Evolutionary conservation across 257 asterid species (phyloP).

Genomic region (Forsythia viridissima): DNA sequence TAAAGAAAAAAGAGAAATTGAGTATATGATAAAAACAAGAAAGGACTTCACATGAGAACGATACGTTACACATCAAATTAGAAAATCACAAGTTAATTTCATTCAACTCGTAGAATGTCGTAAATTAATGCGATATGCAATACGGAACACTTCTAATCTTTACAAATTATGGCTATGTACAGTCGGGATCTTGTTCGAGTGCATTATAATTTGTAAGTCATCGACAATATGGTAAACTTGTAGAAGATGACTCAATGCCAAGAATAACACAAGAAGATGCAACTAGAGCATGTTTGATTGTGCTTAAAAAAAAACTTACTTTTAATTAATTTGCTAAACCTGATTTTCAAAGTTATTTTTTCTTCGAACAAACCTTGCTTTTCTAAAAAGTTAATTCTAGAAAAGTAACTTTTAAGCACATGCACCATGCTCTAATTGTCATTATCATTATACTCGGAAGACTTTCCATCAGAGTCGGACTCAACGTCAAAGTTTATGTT

Average conservation of each 20-base stretch:
- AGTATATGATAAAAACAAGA: background rate
- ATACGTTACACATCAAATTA: background rate
- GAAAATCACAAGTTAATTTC: too few relatives aligned
- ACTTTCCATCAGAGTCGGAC: constrained; percentile 40
- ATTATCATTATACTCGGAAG: constrained; percentile 31
- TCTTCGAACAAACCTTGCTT: too few relatives aligned
- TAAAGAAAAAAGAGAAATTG: too few relatives aligned
- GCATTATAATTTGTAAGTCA: background rate
- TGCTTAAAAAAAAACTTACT: background rate
- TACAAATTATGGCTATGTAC: background rate
- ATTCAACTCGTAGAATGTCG: too few relatives aligned
- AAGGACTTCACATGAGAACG: background rate
- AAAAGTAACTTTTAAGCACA: background rate
- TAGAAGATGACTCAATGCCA: background rate
- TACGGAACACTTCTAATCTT: too few relatives aligned
- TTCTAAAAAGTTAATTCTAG: background rate
- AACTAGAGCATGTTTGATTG: background rate
- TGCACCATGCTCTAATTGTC: constrained; percentile 12
- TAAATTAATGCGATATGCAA: too few relatives aligned
- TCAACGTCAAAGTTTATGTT: constrained; percentile 26
- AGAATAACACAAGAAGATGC: background rate
- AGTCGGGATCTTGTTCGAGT: background rate
- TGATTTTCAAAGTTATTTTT: too few relatives aligned
- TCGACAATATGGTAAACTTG: background rate
- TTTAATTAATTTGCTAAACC: background rate